Conservation (phyloP, 2,329 filamentous ascomycete genomes). For the Ophiostoma pallidulum region DNA sequence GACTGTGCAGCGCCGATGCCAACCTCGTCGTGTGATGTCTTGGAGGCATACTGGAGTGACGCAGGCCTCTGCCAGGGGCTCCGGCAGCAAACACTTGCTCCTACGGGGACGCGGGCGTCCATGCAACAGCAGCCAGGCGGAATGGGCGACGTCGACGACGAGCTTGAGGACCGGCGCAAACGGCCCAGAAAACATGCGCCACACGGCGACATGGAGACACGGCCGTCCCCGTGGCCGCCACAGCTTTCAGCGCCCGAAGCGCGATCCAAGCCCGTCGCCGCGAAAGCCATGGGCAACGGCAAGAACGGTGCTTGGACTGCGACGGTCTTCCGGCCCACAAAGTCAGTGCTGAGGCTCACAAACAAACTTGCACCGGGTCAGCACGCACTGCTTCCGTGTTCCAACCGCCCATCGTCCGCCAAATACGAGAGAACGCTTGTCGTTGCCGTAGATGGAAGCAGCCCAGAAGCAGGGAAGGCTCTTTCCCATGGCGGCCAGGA, state of each 20-base stretch:
- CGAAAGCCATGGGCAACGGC: background rate
- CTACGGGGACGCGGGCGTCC: too few species aligned
- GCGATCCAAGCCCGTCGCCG: background rate
- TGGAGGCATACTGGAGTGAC: constrained; percentile 2
- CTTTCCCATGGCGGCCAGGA: background rate
- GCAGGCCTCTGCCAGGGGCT: background rate
- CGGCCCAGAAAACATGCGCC: background rate
- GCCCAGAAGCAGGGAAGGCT: background rate
- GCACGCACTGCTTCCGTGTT: background rate
- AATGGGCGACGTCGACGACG: too few species aligned
- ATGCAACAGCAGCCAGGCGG: background rate
- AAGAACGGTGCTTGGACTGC: background rate
- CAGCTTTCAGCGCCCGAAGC: background rate
- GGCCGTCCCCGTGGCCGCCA: background rate
- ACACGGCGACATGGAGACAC: background rate
- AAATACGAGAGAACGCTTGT: background rate
- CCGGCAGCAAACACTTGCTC: background rate
- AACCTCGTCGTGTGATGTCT: background rate
- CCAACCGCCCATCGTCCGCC: background rate
- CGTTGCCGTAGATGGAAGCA: background rate
- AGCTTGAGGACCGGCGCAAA: background rate
- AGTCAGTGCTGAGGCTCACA: background rate
- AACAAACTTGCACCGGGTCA: background rate
- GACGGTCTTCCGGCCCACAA: background rate
- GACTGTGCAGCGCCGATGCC: too few species aligned